Evolutionary conservation across 495 filamentous ascomycete genomes (phyloP), one percentile per base, ranked within the genome.

Genomic region (Penicillium simplicissimum): DNA sequence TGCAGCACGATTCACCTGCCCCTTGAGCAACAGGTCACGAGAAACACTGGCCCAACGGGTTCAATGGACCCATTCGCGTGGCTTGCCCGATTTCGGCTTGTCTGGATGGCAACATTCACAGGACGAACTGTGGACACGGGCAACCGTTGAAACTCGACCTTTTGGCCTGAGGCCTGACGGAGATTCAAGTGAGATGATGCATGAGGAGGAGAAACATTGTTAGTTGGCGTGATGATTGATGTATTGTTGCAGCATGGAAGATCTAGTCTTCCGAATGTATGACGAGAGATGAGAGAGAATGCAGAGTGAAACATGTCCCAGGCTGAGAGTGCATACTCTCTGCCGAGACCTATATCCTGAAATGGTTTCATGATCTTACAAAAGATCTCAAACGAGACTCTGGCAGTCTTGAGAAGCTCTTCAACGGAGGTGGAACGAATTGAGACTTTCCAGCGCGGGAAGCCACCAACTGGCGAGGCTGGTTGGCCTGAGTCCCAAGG

Each of bases 401-500:
- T 48, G 14, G 3, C 21, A 48, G 23, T 48, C 45, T 48, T 28
- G 25, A 28, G 28, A 31, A 6, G 4, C 6, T 31, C 28, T 31
- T 0, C 28, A 31, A 6, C 28, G 2, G 6, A 31, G 6, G 28
- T 31, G 23, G 23, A 25, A 25, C 23, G 3, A 25, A 25, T 1
- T 31, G 2, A 31, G 28, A 31, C 28, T 31, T 31, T 31, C 28
- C 28, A 31, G 28, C 28, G 28, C 6, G 28, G 4, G 28, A 31
- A 31, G 28, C 28, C 28, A 31, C 43, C 43, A 47, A 47, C 43
- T 25, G 43, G 43, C 19, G 43, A 47, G 23, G 23, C 21, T 47
- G 65, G 62, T 67, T 60, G 67, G 67, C 72, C 69, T 28, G 45
- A 49, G 13, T 11, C 8, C 45, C 31, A 23, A 49, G 42, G 37